Percentiles rank a stretch among this genome's conserved stretches.
Evolutionary conservation across 257 asterid genomes (phyloP).

Genomic region (Ligustrum vulgare): DNA sequence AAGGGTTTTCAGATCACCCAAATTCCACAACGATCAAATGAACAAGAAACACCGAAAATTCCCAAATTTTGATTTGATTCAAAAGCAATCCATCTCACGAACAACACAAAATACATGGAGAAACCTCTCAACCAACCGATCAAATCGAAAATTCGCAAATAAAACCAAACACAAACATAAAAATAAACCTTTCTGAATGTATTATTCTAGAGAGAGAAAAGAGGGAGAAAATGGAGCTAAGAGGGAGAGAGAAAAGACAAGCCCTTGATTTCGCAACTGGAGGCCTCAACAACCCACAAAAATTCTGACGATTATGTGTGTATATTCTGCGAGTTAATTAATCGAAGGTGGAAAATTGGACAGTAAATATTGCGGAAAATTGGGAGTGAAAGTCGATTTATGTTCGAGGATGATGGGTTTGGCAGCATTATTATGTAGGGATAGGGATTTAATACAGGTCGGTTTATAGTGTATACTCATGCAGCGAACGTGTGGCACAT

Average conservation of each 20-base stretch:
- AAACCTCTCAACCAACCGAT: constrained; percentile 50
- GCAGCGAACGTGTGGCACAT: not conserved
- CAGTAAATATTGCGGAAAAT: not conserved
- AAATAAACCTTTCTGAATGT: not conserved
- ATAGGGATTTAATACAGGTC: not conserved
- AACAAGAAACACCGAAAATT: not conserved
- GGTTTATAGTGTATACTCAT: not conserved
- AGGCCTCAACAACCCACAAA: constrained; percentile 4
- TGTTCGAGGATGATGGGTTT: not conserved
- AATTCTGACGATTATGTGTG: not conserved
- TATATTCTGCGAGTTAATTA: not conserved
- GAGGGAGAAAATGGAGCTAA: constrained; percentile 18
- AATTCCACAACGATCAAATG: not conserved
- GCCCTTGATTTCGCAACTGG: constrained; percentile 5
- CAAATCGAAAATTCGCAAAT: constrained; percentile 31
- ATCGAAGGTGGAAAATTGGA: not conserved
- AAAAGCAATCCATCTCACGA: constrained; percentile 18
- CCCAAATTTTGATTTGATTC: constrained; percentile 26
- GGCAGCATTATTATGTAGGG: not conserved
- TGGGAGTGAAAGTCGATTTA: not conserved
- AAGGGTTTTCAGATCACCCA: constrained; percentile 43
- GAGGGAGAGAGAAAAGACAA: constrained; percentile 4
- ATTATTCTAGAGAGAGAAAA: not conserved
- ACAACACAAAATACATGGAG: constrained; percentile 17
- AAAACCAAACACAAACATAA: constrained; percentile 28